phyloP scores from a whole-genome alignment of 1,284 basidiomycete species.

The Dichomitus squalens region DNA sequence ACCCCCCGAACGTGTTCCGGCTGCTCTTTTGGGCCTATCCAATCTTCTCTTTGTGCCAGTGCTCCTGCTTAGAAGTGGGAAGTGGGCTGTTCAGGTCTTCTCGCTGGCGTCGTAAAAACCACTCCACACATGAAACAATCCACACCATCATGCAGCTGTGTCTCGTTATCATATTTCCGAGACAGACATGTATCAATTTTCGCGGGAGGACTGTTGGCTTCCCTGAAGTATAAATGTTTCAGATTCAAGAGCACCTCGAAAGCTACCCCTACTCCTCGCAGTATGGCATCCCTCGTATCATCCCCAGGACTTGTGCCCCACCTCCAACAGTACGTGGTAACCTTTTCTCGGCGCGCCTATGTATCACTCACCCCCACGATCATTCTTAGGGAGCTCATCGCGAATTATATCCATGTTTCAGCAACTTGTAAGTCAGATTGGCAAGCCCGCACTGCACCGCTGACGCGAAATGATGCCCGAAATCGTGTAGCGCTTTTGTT shows the following conservation, averaged over 20 bases:
- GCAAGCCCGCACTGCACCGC: background rate
- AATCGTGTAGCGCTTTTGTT: constrained; percentile 2
- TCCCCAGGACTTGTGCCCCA: background rate
- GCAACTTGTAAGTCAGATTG: constrained; percentile 7
- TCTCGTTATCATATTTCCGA: background rate
- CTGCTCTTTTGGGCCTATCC: no score
- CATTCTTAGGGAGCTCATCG: background rate
- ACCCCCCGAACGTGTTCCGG: no score
- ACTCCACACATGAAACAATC: no score
- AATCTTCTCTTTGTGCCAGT: no score
- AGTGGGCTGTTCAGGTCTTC: no score
- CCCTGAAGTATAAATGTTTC: background rate
- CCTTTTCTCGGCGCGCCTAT: background rate
- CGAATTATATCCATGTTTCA: constrained; percentile 9
- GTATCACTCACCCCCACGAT: background rate
- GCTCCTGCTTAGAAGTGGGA: no score
- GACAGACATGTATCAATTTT: background rate
- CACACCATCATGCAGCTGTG: no score
- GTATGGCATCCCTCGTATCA: background rate
- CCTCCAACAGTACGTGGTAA: background rate
- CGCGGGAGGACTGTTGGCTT: background rate
- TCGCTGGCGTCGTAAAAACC: no score
- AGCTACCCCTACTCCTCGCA: background rate
- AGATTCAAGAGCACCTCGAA: no score
- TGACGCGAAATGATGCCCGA: background rate